Conservation (phyloP, 129 eudicot genomes). For the Escallonia rubra region DNA sequence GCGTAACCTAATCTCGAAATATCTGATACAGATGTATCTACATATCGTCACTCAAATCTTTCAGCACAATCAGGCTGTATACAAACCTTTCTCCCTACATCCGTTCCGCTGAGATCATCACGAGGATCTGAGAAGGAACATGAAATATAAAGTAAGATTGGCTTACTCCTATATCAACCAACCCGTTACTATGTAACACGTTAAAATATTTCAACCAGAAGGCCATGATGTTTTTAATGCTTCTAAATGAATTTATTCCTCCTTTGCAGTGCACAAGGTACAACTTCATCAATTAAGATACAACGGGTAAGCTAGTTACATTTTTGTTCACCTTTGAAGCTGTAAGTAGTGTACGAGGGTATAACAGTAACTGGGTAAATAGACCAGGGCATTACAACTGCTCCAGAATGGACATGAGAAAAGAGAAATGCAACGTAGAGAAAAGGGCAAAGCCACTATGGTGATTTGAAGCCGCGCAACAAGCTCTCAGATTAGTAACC, state of each 20-base stretch:
- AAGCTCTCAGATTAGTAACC: too few species aligned
- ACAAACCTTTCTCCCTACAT: constrained; percentile 92
- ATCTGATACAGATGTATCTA: background rate
- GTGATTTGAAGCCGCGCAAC: too few species aligned
- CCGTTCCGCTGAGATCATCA: constrained; percentile 97
- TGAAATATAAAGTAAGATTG: constrained; percentile 2
- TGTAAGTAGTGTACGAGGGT: too few species aligned
- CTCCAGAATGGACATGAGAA: too few species aligned
- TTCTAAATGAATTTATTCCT: background rate
- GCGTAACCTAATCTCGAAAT: background rate
- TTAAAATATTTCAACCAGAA: background rate
- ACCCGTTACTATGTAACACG: background rate
- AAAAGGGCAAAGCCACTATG: too few species aligned
- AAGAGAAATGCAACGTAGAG: too few species aligned
- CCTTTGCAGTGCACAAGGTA: background rate
- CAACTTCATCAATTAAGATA: too few species aligned
- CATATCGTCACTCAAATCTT: constrained; percentile 2
- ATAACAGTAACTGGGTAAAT: too few species aligned
- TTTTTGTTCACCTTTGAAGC: too few species aligned
- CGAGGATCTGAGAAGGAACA: constrained; percentile 75
- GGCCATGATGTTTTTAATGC: background rate
- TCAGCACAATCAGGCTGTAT: constrained; percentile 8
- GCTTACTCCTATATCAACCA: background rate
- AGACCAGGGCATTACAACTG: too few species aligned
- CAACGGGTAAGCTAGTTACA: too few species aligned